Evolutionary conservation across 2,329 filamentous ascomycete species (phyloP).

Genomic region (Fusarium coffeatum): DNA sequence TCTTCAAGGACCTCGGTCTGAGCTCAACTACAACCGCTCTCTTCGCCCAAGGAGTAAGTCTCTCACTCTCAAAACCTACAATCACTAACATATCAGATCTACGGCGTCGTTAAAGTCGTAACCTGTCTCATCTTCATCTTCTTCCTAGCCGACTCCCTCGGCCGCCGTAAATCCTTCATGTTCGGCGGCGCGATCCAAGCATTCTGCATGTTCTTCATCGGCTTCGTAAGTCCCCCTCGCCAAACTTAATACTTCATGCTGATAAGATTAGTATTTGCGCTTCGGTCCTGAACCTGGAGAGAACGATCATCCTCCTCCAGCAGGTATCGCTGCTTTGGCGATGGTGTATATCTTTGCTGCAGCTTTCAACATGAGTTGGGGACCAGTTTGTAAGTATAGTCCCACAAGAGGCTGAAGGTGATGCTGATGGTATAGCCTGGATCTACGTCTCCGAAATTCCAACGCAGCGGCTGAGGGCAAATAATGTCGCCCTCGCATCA

Average conservation of each 20-base stretch:
- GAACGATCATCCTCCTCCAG: conserved; percentile 51
- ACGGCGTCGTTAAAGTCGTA: conserved; percentile 74
- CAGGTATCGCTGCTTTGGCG: conserved; percentile 65
- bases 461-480: conserved; percentile 65
- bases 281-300: conserved; percentile 55
- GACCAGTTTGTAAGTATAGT: conserved; percentile 66
- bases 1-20: conserved; percentile 70
- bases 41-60: conserved; percentile 71
- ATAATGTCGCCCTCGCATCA: conserved; percentile 71
- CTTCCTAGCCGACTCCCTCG: conserved; percentile 72
- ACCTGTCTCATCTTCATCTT: conserved; percentile 71
- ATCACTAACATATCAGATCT: conserved; percentile 46
- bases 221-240: conserved; percentile 51
- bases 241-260: neutral
- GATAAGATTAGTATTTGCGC: conserved; percentile 59
- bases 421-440: conserved; percentile 34
- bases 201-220: conserved; percentile 68
- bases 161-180: conserved; percentile 59
- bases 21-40: conserved; percentile 63
- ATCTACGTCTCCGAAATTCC: conserved; percentile 71
- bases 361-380: conserved; percentile 72
- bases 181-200: conserved; percentile 43
- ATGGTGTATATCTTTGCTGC: conserved; percentile 73
- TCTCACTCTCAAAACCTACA: rapidly evolving
- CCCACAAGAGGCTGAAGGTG: too few species aligned